Evolutionary conservation across 1,284 basidiomycete genomes (phyloP), one percentile per base, ranked within the genome.

Genomic region (Heterobasidion parviporum): DNA sequence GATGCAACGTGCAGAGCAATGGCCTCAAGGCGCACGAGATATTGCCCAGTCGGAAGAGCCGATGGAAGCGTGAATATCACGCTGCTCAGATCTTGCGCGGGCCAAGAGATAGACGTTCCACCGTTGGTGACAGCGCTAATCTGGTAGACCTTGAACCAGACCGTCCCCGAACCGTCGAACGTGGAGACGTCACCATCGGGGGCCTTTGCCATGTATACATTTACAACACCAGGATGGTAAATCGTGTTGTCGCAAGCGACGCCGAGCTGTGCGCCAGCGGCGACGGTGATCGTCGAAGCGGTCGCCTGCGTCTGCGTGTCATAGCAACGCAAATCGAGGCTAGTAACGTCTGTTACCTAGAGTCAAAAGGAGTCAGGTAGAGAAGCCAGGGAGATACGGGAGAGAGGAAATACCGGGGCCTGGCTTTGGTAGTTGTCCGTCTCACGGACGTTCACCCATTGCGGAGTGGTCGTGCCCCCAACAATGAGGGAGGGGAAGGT

Each of bases 11-110:
- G 74, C 52, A 76, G 62, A 45, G 76, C 77, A 56, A 78, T 76
- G 20, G 74, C 67, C 60, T 80, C 77, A 62, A 74, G 71, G 50
- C 78, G 76, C 58, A 80, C 71, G 61, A 72, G 68, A 64, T 74
- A 76, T 66, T 79, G 72, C 8, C 77, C 78, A 45, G 62, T 71
- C 14, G 78, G 77, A 33, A 79, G 69, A 46, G 63, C 63, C 55
- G 64, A 66, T 7, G 77, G 77, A 54, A 79, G 54, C 3, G 72
- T 74, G 67, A 79, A 79, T 50, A 68, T 69, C 58, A 77, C 66
- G 33, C 67, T 65, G 46, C 63, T 59, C n/a, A 65, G 35, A 56
- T 70, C 71, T 70, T 62, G 57, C 15, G 71, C 68, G 15, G 73
- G 74, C 65, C 69, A 76, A 18, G 66, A 65, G 61, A 75, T 74